Base-by-base conservation (phyloP, 148 eudicot genomes). In the Drosera capensis region DNA sequence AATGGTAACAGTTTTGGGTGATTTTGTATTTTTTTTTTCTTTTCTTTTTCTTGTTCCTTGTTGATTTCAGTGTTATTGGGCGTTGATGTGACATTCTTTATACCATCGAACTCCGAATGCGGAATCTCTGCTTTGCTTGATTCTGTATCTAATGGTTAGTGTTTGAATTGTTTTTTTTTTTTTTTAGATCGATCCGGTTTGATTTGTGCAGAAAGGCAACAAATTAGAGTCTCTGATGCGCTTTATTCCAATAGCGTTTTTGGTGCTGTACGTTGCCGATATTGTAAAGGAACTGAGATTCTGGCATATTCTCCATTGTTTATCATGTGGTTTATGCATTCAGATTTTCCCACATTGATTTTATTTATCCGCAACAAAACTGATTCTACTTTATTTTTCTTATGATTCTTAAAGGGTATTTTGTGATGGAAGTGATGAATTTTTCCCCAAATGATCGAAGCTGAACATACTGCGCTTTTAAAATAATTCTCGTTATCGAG, bases 261-360 rank as follows among this genome's bases (percentile, higher is more conserved):
- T 39, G 63, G 68, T 48, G 72, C 72, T 68, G 68, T 68, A 68
- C 68, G 50, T 68, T 62, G 72, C 68, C 72, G n/a, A 68, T 8
- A 43, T 0, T 8, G n/a, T 41, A 2, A 1, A 14, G 67, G 55
- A 53, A 56, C 38, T 57, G 54, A 62, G 64, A 68, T 58, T 68
- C 64, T 68, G 56, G 67, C 67, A 24, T n/a, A n/a, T n/a, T 53
- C 45, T 26, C 37, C 60, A 43, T 23, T 58, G 19, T 19, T 40
- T 12, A 11, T 2, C 26, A 19, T 14, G 31, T 49, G 68, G 64
- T 39, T 37, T 30, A 44, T 52, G 60, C 60, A 62, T 57, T 62
- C 60, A 49, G 68, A 62, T 15, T 26, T 58, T 62, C 49, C 68
- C 7, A 68, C 22, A 67, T 60, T 42, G n/a, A n/a, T n/a, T n/a